A percentile compares a stretch with the other conserved stretches of the same genome.
Conservation (phyloP, 495 filamentous ascomycete species). For the Podospora tetraspora region DNA sequence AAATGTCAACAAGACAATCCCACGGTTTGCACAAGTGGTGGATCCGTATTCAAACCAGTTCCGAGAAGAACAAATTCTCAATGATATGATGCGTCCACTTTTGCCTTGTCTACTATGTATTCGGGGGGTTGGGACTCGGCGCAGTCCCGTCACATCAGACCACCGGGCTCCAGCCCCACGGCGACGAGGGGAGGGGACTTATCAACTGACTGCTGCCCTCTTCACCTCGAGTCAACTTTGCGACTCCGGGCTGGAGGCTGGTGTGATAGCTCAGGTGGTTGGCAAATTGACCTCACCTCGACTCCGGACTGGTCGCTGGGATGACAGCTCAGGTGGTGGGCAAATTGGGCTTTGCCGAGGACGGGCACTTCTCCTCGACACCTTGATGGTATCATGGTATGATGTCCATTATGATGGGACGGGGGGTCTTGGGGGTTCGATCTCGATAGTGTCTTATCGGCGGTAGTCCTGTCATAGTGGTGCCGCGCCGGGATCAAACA, state of each 20-base stretch:
- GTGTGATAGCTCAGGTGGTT: not conserved
- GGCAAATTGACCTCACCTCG: no score
- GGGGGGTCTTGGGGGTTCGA: not conserved
- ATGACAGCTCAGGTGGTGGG: not conserved
- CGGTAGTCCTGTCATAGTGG: no score
- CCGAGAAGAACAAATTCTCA: not conserved
- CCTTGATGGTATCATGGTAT: not conserved
- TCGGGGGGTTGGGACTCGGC: not conserved
- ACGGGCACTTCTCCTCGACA: not conserved
- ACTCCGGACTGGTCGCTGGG: not conserved
- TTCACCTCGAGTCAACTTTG: not conserved
- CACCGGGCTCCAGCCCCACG: not conserved
- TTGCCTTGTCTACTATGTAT: no score
- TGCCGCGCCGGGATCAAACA: no score
- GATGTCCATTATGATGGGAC: not conserved
- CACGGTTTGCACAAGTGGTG: not conserved
- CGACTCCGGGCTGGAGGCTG: not conserved
- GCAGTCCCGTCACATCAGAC: not conserved
- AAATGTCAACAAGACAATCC: not conserved
- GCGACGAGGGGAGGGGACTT: not conserved
- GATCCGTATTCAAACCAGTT: not conserved
- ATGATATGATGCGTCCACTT: not conserved
- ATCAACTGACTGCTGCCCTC: not conserved
- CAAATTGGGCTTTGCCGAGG: not conserved
- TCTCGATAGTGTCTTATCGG: not conserved